A percentile compares a stretch with the other conserved stretches of the same genome.
phyloP scores from a whole-genome alignment of 495 filamentous ascomycete genomes.

The Aspergillus nanangensis region DNA sequence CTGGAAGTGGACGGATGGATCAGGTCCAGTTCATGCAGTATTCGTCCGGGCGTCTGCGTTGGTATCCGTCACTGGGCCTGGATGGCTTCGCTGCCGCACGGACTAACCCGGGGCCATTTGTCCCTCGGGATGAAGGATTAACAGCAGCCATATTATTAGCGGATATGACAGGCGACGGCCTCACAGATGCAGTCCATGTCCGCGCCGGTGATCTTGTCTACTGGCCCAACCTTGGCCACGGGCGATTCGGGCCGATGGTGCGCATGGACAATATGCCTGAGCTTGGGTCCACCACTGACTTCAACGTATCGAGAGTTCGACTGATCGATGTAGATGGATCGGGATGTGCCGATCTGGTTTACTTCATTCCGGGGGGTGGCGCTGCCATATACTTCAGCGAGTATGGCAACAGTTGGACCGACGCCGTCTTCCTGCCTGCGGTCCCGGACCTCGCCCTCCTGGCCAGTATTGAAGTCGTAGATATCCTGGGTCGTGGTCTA shows the following conservation, averaged over 20 bases:
- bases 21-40: too few species aligned
- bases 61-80: too few species aligned
- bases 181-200: neutral
- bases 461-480: neutral
- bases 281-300: neutral
- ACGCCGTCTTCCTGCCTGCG: neutral
- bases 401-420: neutral
- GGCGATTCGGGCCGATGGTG: neutral
- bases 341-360: neutral
- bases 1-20: too few species aligned
- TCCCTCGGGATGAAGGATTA: too few species aligned
- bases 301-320: neutral
- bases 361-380: neutral
- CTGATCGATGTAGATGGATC: neutral
- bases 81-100: too few species aligned
- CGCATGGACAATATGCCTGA: neutral
- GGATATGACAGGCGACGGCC: neutral
- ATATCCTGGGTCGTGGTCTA: neutral
- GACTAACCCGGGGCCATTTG: too few species aligned
- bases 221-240: neutral
- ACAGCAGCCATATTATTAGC: too few species aligned
- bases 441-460: neutral
- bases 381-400: neutral
- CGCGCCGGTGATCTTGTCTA: neutral
- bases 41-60: too few species aligned